phyloP scores from a whole-genome alignment of 1,284 basidiomycete species.

The Boletus putidus region DNA sequence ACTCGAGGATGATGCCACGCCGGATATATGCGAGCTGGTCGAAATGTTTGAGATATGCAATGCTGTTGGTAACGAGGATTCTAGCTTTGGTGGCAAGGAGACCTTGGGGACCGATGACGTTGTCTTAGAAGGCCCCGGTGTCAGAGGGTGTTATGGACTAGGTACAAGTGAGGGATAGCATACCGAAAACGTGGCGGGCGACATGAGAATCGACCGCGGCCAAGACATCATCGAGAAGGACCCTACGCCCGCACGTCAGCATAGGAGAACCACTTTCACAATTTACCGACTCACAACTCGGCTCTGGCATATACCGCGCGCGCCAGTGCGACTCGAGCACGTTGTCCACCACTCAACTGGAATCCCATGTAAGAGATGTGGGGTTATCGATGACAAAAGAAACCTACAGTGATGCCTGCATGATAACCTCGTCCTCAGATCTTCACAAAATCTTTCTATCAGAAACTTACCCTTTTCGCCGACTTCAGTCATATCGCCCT shows the following conservation, averaged over 20 bases:
- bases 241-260: conserved; percentile 16
- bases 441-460: conserved; percentile 33
- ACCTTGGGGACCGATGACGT: conserved; percentile 88
- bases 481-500: conserved; percentile 76
- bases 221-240: conserved; percentile 44
- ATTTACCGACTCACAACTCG: conserved; percentile 43
- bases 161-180: conserved; percentile 4
- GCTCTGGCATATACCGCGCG: conserved; percentile 53
- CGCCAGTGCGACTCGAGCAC: conserved; percentile 60
- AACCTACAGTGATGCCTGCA: conserved; percentile 35
- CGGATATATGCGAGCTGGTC: conserved; percentile 82
- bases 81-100: conserved; percentile 84
- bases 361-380: conserved; percentile 5
- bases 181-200: conserved; percentile 63
- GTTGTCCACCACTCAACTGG: conserved; percentile 56
- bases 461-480: conserved; percentile 50
- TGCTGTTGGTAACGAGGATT: conserved; percentile 87
- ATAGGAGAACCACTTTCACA: not conserved
- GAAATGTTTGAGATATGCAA: conserved; percentile 80
- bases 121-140: conserved; percentile 49
- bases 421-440: conserved; percentile 27
- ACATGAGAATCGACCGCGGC: conserved; percentile 73
- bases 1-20: conserved; percentile 82
- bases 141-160: not conserved
- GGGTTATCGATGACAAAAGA: not conserved